Percentiles rank a stretch among this genome's conserved stretches.
Conservation (phyloP, 192 early-diverging fungal genomes). For the Podila minutissima region DNA sequence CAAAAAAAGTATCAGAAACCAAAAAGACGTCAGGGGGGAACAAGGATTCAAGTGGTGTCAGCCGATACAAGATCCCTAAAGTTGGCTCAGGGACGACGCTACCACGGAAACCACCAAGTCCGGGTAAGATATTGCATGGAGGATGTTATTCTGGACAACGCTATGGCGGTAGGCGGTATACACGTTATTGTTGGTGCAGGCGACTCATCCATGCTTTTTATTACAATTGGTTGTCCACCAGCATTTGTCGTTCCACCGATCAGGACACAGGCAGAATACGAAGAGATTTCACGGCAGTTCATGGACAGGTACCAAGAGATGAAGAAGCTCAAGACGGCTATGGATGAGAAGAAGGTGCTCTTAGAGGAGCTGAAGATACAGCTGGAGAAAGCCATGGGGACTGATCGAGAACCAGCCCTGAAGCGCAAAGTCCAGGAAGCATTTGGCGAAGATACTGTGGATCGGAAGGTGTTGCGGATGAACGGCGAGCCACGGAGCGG, state of each 20-base stretch:
- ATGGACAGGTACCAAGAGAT: constrained; percentile 34
- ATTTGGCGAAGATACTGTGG: constrained; percentile 40
- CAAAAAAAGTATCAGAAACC: constrained; percentile 21
- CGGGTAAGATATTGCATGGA: constrained; percentile 25
- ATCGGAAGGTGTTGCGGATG: constrained; percentile 35
- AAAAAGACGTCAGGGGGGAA: constrained; percentile 22
- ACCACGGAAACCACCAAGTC: constrained; percentile 35
- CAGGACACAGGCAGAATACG: constrained; percentile 37
- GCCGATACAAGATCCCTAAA: constrained; percentile 47
- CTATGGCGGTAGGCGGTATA: too few species aligned
- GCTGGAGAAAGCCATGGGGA: constrained; percentile 32
- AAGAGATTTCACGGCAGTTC: constrained; percentile 32
- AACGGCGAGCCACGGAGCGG: constrained; percentile 34
- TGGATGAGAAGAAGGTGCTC: constrained; percentile 33
- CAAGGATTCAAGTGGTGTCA: constrained; percentile 28
- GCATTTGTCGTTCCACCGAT: constrained; percentile 27
- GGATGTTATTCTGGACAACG: too few species aligned
- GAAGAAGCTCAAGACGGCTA: constrained; percentile 12
- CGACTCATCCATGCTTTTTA: too few species aligned
- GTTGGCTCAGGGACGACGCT: constrained; percentile 23
- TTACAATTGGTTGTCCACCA: too few species aligned
- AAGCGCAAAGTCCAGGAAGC: constrained; percentile 46
- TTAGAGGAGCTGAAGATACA: constrained; percentile 34
- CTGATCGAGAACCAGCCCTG: constrained; percentile 26
- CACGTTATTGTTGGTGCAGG: too few species aligned